Evolutionary conservation across 768 basidiomycete genomes (phyloP).

Genomic region (Hortiboletus flavorubellus): DNA sequence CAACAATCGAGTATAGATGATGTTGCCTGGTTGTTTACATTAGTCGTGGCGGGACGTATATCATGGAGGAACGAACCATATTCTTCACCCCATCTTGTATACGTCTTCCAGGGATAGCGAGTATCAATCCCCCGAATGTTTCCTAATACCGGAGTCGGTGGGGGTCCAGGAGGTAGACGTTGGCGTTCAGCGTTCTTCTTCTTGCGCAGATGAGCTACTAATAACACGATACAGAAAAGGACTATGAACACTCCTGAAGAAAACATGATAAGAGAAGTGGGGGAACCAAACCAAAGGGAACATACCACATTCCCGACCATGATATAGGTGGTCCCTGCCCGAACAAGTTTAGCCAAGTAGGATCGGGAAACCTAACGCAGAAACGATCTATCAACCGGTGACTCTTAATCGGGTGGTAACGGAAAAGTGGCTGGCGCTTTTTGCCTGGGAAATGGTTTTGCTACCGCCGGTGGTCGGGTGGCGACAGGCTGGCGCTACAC

Average conservation of each 20-base stretch:
- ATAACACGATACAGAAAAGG: constrained; percentile 6
- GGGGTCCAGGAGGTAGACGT: constrained; percentile 23
- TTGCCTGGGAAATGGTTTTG: too few species aligned
- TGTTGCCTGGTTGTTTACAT: constrained; percentile 11
- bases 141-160: constrained; percentile 18
- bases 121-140: constrained; percentile 20
- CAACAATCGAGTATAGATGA: constrained; percentile 24
- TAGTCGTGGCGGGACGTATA: background rate
- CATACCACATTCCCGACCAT: background rate
- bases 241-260: background rate
- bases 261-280: background rate
- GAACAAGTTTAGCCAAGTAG: background rate
- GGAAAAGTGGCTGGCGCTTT: too few species aligned
- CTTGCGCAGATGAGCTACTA: constrained; percentile 10
- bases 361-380: too few species aligned
- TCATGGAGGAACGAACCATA: constrained; percentile 15
- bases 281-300: background rate
- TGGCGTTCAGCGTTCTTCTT: constrained; percentile 3
- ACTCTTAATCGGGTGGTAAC: background rate
- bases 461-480: background rate
- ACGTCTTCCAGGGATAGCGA: constrained; percentile 21
- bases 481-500: too few species aligned
- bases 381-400: background rate
- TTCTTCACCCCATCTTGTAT: constrained; percentile 16
- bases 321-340: background rate